Base-by-base conservation (phyloP, 805 yeast species). In the Starmerella riodocensis region DNA sequence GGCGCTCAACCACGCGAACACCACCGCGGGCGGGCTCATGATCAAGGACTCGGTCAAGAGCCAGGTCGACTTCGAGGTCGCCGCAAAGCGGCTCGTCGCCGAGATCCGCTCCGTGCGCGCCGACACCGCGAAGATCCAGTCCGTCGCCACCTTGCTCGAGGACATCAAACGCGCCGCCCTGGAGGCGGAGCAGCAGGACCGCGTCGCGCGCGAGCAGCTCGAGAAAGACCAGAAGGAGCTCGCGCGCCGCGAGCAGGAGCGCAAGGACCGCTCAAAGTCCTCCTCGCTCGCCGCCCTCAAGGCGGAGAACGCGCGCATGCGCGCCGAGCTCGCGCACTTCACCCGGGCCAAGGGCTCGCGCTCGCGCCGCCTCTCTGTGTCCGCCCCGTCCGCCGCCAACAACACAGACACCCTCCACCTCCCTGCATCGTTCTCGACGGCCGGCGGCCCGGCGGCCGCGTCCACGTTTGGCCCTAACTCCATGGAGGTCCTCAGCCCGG, bases 91-190 rank as follows among this genome's bases (percentile, higher is more conserved):
- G 29, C 51, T 60, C 21, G 54, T 58, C 13, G 38, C 49, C 7
- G 60, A 60, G 44, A 55, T 60, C 19, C 58, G 60, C 18, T 46
- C 49, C 18, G 53, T 58, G 6, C 45, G 52, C 23, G 48, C 53
- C n/a, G 63, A 61, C 37, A 49, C 57, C 3, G 62, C 61, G 16
- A 57, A 57, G 32, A 40, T 61, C 17, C 42, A 48, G 30, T 50
- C 55, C 27, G 56, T 60, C 13, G 33, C 51, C 4, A 37, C 46
- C 7, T 41, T 59, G 46, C 44, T 59, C 20, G 47, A 49, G 16
- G 55, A 59, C 21, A 56, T 59, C 32, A 45, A 47, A 34, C 38
- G 26, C 7, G 47, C 45, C 6, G 47, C 49, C 1, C 29, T 34
- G 5, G 46, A 46, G 11, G 40, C 49, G 4, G 49, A 46, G 26